Evolutionary conservation across 2,329 filamentous ascomycete species (phyloP), one percentile per base, ranked within the genome.

Genomic region (Tolypocladium album): DNA sequence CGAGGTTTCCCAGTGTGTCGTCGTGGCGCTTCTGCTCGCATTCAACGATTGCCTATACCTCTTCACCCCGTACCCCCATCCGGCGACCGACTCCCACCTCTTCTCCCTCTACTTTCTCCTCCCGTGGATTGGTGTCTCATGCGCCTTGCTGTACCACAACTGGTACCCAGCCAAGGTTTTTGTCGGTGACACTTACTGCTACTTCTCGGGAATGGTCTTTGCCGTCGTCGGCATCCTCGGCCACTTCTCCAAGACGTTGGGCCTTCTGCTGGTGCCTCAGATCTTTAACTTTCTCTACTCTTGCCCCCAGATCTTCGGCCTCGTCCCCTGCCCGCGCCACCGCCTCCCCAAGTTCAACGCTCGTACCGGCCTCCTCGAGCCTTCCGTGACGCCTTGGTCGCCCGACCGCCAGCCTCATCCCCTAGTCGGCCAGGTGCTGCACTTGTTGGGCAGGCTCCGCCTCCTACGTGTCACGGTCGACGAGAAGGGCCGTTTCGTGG

Each of bases 121-220:
- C 20, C 94, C 94, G 20, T 97, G 97, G 79, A 83, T 97, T 62
- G 94, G 92, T 57, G 94, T 97, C 59, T 97, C 92, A 9, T 75
- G 89, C 57, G 94, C 94, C 11, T 82, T 99, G 20, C 83, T 94
- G 69, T 85, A 77, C 71, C 92, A 99, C 78, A 99, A 99, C 75
- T 95, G 92, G 90, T 99, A 92, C 71, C 94, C 94, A 0, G 91
- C 93, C 31, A 87, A 86, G 68, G 94, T 97, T 12, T 99, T 99
- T 70, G 93, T 97, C 12, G 94, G 94, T 60, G 94, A 99, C 75
- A 99, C 94, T 4, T 99, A 97, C 81, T 99, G 94, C 82, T 99
- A 99, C 77, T 97, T 99, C 74, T 94, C 94, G 0, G 94, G 94
- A 66, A 99, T 99, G 92, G 90, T 97, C 45, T 99, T 99, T 72